Conservation (phyloP, 306 rosid genomes). For the Potentilla sterilis region DNA sequence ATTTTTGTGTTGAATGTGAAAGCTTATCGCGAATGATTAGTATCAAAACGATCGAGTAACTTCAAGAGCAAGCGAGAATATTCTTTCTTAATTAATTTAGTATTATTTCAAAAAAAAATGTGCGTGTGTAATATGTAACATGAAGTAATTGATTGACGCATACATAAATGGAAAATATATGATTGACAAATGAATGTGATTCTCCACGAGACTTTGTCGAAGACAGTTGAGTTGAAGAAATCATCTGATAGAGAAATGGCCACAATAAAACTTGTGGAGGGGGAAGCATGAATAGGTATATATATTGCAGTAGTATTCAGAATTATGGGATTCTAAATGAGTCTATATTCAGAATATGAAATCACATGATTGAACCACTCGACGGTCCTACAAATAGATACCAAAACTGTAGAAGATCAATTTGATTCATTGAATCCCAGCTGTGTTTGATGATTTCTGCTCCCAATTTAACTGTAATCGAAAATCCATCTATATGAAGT, state of each 20-base stretch:
- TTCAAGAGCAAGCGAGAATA: neutral
- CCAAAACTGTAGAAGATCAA: neutral
- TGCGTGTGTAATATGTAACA: too few relatives aligned
- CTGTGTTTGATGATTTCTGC: neutral
- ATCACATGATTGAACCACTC: neutral
- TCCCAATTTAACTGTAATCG: neutral
- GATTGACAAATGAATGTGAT: neutral
- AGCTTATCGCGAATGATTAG: neutral
- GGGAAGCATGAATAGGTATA: neutral
- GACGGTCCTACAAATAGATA: neutral
- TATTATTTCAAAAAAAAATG: too few relatives aligned
- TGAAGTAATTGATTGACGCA: neutral
- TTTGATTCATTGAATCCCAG: neutral
- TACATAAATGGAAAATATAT: neutral
- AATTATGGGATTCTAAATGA: too few relatives aligned
- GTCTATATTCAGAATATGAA: neutral
- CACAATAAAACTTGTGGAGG: slow-evolving; percentile 9
- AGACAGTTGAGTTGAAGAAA: neutral
- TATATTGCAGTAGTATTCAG: neutral
- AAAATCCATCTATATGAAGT: neutral
- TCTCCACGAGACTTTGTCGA: neutral
- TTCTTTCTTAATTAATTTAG: neutral
- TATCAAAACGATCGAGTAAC: neutral
- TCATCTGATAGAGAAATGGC: neutral
- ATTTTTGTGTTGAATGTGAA: too few relatives aligned